Evolutionary conservation across 495 filamentous ascomycete species (phyloP), one percentile per base, ranked within the genome.

Genomic region (Penicillium pulvis): DNA sequence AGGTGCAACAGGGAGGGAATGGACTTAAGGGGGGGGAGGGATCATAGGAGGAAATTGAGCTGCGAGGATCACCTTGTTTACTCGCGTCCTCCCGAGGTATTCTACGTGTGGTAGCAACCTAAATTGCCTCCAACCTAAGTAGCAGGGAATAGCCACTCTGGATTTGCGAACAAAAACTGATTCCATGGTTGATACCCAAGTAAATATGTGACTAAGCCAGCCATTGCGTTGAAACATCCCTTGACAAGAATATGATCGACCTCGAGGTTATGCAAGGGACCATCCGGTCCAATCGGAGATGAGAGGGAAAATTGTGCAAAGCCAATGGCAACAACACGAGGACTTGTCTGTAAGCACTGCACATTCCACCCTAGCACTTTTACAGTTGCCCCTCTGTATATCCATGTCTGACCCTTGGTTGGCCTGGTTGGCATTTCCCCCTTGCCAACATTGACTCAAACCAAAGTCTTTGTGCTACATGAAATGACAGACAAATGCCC

Each of bases 311-410:
- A 14, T 9, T 6, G 6, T 20, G 8, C 11, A 26, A 39, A 23
- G n/a, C 31, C 49, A 41, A 36, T 20, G 17, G 14, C 16, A 8
- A 19, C 9, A n/a, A 4, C 17, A 24, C 4, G 11, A 17, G 14
- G 4, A 28, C 10, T 16, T 49, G 11, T 49, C 43, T 11, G 16
- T 2, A 31, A 26, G 9, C 26, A 14, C 30, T 35, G n/a, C 49
- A 52, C 49, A 52, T 52, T 36, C 49, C 49, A 20, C 8, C 10
- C 30, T 20, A 23, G 31, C 17, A 23, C 49, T 2, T 52, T 39
- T 20, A 39, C 31, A 31, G 49, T 52, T 36, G 24, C 17, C 1
- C 11, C n/a, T 26, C 9, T 4, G 47, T 6, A 31, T 50, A 50
- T 50, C 47, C 24, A 30, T 17, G 26, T 24, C 47, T 30, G 24